Evolutionary conservation across 768 basidiomycete species (phyloP), one percentile per base, ranked within the genome.

Genomic region (Rubroboletus pulcherrimus): DNA sequence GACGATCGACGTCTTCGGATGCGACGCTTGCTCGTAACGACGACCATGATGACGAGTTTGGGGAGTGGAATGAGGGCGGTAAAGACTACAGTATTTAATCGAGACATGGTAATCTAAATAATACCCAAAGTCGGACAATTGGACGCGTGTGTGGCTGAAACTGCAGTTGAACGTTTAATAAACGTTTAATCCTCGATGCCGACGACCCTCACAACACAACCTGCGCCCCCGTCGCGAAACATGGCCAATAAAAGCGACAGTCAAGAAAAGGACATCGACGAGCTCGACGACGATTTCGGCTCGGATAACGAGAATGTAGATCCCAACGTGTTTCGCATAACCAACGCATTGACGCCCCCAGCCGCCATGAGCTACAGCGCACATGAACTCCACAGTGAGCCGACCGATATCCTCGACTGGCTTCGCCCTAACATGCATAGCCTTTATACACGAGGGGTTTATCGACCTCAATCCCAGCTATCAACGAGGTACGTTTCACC

Each of bases 381-480:
- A 21, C 58, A 63, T 37, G 68, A 79, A 44, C 71, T 84, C 3
- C 81, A 84, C 61, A 58, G 82, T 83, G 52, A 59, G 77, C 51
- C 1, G 8, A 33, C 34, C 41, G 47, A 33, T n/a, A 30, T 53
- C 17, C 17, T 50, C 48, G 48, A 19, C 46, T 14, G 14, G 29
- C 31, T 5, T 39, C 26, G 14, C 9, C 38, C 52, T 60, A 11
- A 63, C 51, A 11, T 42, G 31, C 42, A 35, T 53, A 89, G 87
- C 69, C 9, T 74, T 81, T 34, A 87, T 90, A 54, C 87, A 89
- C 65, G 79, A 86, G 35, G 86, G 87, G 5, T 71, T 70, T 0
- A 86, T 91, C 51, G 86, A 91, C 65, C 71, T 91, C 26, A 80
- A 83, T 50, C 88, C 89, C 0, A 72, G 81, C 19, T 90, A 89